Conservation (phyloP, 176 grass and related monocot species). For the Lolium perenne region DNA sequence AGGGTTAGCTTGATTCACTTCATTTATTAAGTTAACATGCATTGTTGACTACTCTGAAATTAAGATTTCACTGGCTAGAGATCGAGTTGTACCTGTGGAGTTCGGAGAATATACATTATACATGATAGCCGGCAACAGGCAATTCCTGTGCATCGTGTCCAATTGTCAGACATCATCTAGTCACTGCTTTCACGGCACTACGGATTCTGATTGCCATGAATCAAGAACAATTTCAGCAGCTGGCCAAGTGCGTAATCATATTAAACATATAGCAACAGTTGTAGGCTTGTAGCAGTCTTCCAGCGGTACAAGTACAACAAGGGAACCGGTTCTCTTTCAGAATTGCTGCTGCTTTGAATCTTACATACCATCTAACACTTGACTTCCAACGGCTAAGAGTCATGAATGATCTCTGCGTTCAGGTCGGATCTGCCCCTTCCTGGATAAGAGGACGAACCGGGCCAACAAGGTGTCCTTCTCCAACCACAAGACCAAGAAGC, state of each 20-base stretch:
- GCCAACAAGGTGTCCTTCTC: conserved; percentile 91
- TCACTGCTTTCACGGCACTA: neutral
- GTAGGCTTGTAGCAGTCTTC: neutral
- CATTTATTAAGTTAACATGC: neutral
- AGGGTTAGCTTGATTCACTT: neutral
- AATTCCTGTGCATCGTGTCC: neutral
- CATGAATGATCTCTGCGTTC: neutral
- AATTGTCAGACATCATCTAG: neutral
- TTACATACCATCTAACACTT: neutral
- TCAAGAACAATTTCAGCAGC: neutral
- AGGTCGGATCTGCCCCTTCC: conserved; percentile 83
- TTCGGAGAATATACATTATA: neutral
- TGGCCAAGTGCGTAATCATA: neutral
- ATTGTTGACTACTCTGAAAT: neutral
- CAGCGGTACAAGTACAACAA: no score
- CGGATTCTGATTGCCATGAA: neutral
- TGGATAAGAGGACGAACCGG: conserved; percentile 79
- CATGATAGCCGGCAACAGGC: neutral
- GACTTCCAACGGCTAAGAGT: neutral
- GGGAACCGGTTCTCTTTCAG: no score
- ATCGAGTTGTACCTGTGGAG: neutral
- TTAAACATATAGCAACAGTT: neutral
- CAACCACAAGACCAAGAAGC: conserved; percentile 89
- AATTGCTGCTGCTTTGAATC: no score
- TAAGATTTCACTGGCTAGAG: neutral